Evolutionary conservation across 345 rosid genomes (phyloP), one percentile per base, ranked within the genome.

Genomic region (Trapa bicornis): DNA sequence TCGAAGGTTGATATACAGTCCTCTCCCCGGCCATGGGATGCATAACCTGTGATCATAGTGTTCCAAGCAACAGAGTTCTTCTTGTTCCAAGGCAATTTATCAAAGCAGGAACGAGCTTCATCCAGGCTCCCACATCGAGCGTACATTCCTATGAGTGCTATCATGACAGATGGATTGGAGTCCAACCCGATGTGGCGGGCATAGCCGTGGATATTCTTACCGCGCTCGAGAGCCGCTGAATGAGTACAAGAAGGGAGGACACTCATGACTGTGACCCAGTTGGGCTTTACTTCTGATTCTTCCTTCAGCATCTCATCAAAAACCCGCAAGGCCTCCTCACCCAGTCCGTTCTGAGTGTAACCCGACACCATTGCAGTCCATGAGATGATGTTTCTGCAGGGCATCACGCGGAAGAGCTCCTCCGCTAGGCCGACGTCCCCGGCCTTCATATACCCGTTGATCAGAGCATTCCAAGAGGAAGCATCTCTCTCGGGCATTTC

Each of bases 291-390:
- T 13, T 66, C 74, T 17, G 70, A 72, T 45, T 75, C 81, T 62
- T 54, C 69, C 12, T 16, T 45, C 68, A 68, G 22, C 85, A 81
- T 79, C 66, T 77, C 77, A 39, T 70, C 69, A 4, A 81, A 81
- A 67, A 81, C 42, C 0, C 41, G 37, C 70, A 81, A 70, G 38
- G 83, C 83, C 63, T 75, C 75, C 16, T 60, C 73, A 41, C 70
- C 74, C 5, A 81, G 61, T 47, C 82, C 80, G 45, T 74, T 68
- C 60, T 76, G 76, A 2, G 79, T 72, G 67, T 79, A 75, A 22
- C 85, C 77, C 35, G 76, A 79, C 39, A 81, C 80, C 81, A 81
- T 68, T 33, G 72, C 73, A n/a, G 80, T 81, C 85, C 85, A 81
- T 2, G 85, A 81, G 45, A 81, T 79, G 38, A 81, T 63, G 54